phyloP scores from a whole-genome alignment of 2,329 filamentous ascomycete species.

The Raffaelea deltoideospora region DNA sequence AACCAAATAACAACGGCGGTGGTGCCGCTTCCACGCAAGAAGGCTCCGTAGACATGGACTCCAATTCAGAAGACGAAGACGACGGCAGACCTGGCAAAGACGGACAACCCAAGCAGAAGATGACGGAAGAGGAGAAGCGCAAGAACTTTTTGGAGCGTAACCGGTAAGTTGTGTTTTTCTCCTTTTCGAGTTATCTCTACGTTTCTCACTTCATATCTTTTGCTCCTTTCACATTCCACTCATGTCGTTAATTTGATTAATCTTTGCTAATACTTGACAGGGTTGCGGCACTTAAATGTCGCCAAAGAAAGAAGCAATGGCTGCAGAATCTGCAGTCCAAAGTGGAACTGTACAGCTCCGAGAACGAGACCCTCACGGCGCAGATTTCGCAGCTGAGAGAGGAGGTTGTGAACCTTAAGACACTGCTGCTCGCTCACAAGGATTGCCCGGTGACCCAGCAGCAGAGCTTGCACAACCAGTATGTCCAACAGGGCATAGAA shows the following conservation, averaged over 20 bases:
- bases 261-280: constrained; percentile 30
- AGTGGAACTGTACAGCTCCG: constrained; percentile 80
- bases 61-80: constrained; percentile 24
- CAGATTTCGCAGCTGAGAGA: constrained; percentile 78
- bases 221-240: background rate
- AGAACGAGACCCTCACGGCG: constrained; percentile 75
- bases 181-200: background rate
- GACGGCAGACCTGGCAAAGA: constrained; percentile 38
- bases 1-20: too few relatives aligned
- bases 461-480: constrained; percentile 52
- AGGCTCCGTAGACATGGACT: constrained; percentile 11
- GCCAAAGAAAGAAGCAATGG: constrained; percentile 98
- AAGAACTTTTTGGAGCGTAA: constrained; percentile 97
- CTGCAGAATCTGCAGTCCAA: constrained; percentile 86
- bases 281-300: constrained; percentile 90
- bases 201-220: background rate
- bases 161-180: constrained; percentile 40
- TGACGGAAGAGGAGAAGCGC: constrained; percentile 97
- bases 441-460: constrained; percentile 87
- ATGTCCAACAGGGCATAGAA: constrained; percentile 36
- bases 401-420: constrained; percentile 91
- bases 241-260: background rate
- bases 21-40: too few relatives aligned
- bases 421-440: constrained; percentile 81
- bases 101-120: constrained; percentile 55